Conservation (phyloP, 2,329 filamentous ascomycete species). For the Botryotinia globosa region DNA sequence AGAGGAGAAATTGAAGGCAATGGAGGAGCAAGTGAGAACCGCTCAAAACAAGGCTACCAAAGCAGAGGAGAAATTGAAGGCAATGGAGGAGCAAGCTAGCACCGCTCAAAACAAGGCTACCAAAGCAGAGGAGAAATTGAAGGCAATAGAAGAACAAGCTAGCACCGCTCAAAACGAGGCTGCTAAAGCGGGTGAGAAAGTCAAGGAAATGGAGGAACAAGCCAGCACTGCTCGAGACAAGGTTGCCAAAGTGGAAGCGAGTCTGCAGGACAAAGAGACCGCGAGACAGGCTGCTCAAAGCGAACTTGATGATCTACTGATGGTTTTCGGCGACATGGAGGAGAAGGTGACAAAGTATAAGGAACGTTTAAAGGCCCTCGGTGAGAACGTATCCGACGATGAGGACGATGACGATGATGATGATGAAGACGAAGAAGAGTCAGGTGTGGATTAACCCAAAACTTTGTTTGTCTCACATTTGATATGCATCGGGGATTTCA, state of each 20-base stretch:
- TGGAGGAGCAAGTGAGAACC: slow-evolving; percentile 31
- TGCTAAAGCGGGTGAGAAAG: slow-evolving; percentile 43
- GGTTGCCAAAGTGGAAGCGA: slow-evolving; percentile 31
- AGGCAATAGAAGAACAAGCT: slow-evolving; percentile 36
- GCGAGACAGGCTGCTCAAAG: slow-evolving; percentile 63
- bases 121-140: slow-evolving; percentile 46
- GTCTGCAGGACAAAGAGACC: slow-evolving; percentile 51
- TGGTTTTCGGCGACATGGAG: slow-evolving; percentile 78
- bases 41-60: slow-evolving; percentile 40
- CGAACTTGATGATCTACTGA: slow-evolving; percentile 76
- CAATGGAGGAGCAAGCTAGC: slow-evolving; percentile 31
- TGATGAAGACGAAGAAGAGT: slow-evolving; percentile 40
- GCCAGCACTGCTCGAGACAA: slow-evolving; percentile 39
- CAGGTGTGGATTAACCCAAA: slow-evolving; percentile 17
- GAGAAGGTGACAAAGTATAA: slow-evolving; percentile 75
- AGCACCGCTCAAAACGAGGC: slow-evolving; percentile 40
- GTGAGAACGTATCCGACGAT: slow-evolving; percentile 71
- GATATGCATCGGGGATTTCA: background rate
- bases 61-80: slow-evolving; percentile 47
- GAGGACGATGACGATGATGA: slow-evolving; percentile 55
- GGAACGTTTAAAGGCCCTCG: slow-evolving; percentile 52
- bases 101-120: slow-evolving; percentile 40
- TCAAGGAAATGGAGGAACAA: slow-evolving; percentile 41
- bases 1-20: slow-evolving; percentile 48
- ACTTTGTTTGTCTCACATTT: background rate